Conservation (phyloP, 805 yeast species). For the Lachancea sp. region DNA sequence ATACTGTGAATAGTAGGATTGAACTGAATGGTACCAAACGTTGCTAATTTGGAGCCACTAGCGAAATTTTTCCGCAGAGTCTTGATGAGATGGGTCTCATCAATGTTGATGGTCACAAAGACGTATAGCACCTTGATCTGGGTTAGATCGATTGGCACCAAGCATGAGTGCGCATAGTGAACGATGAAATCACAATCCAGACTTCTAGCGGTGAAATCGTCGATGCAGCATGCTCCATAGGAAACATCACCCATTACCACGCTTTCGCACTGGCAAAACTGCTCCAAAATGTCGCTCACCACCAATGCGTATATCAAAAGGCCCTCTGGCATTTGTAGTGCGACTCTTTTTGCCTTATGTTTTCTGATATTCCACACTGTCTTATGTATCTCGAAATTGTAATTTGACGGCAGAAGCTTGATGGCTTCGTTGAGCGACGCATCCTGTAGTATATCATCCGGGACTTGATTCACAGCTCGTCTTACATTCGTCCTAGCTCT, state of each 20-base stretch:
- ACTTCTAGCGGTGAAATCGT: slow-evolving; percentile 90
- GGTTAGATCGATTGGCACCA: slow-evolving; percentile 92
- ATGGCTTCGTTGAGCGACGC: slow-evolving; percentile 80
- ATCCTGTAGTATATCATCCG: slow-evolving; percentile 76
- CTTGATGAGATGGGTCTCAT: slow-evolving; percentile 70
- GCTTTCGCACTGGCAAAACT: slow-evolving; percentile 81
- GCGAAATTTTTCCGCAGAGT: slow-evolving; percentile 69
- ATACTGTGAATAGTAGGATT: slow-evolving; percentile 88
- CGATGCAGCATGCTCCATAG: slow-evolving; percentile 97
- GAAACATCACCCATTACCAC: slow-evolving; percentile 98
- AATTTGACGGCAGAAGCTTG: slow-evolving; percentile 75
- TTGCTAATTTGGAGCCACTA: slow-evolving; percentile 61
- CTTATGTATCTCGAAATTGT: slow-evolving; percentile 93
- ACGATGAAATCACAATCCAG: slow-evolving; percentile 90
- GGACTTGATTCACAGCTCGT: slow-evolving; percentile 77
- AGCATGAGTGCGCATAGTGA: slow-evolving; percentile 95
- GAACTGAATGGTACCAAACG: slow-evolving; percentile 94
- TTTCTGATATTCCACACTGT: slow-evolving; percentile 89
- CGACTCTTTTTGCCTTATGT: slow-evolving; percentile 71
- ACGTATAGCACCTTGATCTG: slow-evolving; percentile 87
- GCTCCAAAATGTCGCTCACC: slow-evolving; percentile 87
- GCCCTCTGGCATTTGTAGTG: slow-evolving; percentile 97
- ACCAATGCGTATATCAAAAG: slow-evolving; percentile 79
- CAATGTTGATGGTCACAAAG: slow-evolving; percentile 88
- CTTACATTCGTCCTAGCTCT: slow-evolving; percentile 37